Base-by-base conservation (phyloP, 2,329 filamentous ascomycete genomes). In the Ceratocystis papillata region DNA sequence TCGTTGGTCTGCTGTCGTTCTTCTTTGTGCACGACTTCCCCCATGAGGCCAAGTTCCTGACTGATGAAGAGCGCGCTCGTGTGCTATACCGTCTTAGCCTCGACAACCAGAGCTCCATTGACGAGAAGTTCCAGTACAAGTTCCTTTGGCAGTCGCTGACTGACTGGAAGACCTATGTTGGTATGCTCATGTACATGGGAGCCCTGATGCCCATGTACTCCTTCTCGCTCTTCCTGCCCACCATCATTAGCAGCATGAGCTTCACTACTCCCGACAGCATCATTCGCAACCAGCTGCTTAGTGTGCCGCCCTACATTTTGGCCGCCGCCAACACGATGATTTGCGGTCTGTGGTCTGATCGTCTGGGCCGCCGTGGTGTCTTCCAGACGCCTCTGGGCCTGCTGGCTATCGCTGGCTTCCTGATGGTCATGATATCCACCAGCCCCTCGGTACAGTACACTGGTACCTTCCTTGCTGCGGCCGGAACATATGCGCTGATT, bases 401-500 rank as follows among this genome's bases (percentile, higher is more conserved):
- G 0, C 71, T 96, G 2, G 90, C 87, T 8, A 86, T 95, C 17
- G 75, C 79, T 0, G 93, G 92, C 0, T 96, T 96, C 73, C 37
- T 67, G 17, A 73, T 78, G 30, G 74, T 80, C 48, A 91, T 96
- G 86, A 80, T 96, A 2, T 78, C 96, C 1, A 84, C 83, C 1
- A 83, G 83, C 3, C 79, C 90, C 0, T 80, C 79, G 0, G 84
- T 93, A 0, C 86, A 91, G 72, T 96, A 96, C 73, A 88, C 86
- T 0, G 92, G 88, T 0, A 88, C 85, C 0, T 96, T 96, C 75
- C 79, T 96, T 0, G 91, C 87, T 0, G 91, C 92, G 0, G 78
- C 93, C 66, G 91, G 92, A 0, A 96, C 96, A 70, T 96, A 96
- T 72, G 91, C 92, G 0, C 87, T 85, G 71, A 89, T 96, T 66